Evolutionary conservation across 148 eudicot genomes (phyloP), one percentile per base, ranked within the genome.

Genomic region (Mesembryanthemum crystallinum): DNA sequence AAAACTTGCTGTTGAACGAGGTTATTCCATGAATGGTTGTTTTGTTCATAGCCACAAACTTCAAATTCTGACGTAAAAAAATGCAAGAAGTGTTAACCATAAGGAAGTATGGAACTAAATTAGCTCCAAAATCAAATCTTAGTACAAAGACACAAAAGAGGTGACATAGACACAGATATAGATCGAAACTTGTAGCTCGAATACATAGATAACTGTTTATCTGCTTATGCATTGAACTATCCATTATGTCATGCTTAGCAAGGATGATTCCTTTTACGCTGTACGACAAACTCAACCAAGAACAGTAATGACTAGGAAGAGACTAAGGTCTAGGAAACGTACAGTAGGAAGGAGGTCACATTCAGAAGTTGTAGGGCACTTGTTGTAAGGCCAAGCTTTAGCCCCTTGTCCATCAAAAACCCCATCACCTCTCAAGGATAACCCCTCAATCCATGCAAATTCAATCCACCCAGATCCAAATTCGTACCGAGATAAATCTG

Each of bases 1-100:
- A 87, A 77, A 81, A 83, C 81, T 87, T 85, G 84, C 90, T 85
- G 83, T 88, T 84, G 64, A 83, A 55, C 60, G 87, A 88, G 21
- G 76, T 84, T 47, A 86, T 74, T 67, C 79, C 73, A 23, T 73
- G 79, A 59, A 88, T 69, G 1, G 9, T 47, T 21, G 89, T 86
- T 68, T 68, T 84, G 76, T 84, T 86, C 87, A 83, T 79, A 2
- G 80, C 87, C 67, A 83, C 83, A 77, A 86, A 86, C 82, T 86
- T 84, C 83, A 84, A 65, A 74, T 75, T 83, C 88, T 86, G 86
- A 39, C 37, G 66, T 33, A 66, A n/a, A 39, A n/a, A 65, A 55
- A 42, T 73, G 72, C 63, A 55, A 1, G 14, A 45, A 45, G 2
- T 45, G 49, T 45, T 45, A 45, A 11, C 14, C 49, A 45, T 8